phyloP scores from a whole-genome alignment of 2,329 filamentous ascomycete genomes.

The Beauveria australis region DNA sequence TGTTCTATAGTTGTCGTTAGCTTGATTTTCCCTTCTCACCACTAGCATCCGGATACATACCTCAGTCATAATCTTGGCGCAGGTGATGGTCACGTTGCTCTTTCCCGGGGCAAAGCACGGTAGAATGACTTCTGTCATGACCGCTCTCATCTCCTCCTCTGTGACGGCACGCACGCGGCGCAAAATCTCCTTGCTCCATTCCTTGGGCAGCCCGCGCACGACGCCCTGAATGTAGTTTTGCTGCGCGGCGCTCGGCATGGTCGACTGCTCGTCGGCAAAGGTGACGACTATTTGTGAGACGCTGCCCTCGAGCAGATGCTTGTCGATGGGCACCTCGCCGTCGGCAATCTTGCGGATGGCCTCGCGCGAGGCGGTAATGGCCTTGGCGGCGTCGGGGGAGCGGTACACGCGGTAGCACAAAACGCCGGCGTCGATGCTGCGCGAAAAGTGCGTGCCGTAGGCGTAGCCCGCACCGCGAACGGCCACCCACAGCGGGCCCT shows the following conservation, averaged over 20 bases:
- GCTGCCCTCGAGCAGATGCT: conserved; percentile 77
- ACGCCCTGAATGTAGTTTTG: conserved; percentile 79
- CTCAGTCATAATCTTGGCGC: conserved; percentile 76
- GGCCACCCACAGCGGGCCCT: conserved; percentile 89
- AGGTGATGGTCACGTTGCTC: conserved; percentile 82
- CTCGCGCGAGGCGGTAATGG: conserved; percentile 67
- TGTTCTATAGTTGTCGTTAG: conserved; percentile 42
- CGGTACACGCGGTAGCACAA: conserved; percentile 83
- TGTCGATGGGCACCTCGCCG: conserved; percentile 65
- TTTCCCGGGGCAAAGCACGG: conserved; percentile 72
- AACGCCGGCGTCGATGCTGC: conserved; percentile 70
- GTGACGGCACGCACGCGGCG: conserved; percentile 68
- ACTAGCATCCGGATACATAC: conserved; percentile 38
- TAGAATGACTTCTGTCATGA: conserved; percentile 66
- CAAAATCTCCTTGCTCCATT: conserved; percentile 72
- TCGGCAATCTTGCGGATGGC: conserved; percentile 68
- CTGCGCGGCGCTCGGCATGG: conserved; percentile 71
- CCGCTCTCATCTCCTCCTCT: conserved; percentile 66
- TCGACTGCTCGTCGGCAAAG: conserved; percentile 83
- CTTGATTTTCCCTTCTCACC: neutral
- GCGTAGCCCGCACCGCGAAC: conserved; percentile 90
- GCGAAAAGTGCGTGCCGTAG: conserved; percentile 75
- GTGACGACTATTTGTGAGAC: conserved; percentile 81
- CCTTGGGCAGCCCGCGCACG: conserved; percentile 63
- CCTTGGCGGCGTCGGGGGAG: conserved; percentile 81